A percentile compares a stretch with the other conserved stretches of the same genome.
These are phyloP conservation scores for Ramalina intermedia DNA, from an alignment of 495 filamentous ascomycete genomes.

Conservation along the genomic window DNA sequence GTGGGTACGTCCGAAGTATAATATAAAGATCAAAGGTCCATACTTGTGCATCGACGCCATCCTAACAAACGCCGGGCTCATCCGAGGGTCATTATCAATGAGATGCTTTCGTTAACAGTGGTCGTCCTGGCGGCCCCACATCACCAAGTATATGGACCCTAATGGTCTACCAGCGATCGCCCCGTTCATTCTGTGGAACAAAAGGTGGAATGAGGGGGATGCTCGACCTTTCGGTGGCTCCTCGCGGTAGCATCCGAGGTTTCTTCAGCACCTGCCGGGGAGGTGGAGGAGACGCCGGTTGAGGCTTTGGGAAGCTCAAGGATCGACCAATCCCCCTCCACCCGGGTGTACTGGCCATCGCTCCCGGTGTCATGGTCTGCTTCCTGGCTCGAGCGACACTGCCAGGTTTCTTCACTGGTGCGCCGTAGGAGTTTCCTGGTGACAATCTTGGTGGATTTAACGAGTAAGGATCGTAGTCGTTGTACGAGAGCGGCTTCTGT, in stretches of 20 bases:
- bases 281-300: neutral
- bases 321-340: slow-evolving; percentile 8
- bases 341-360: neutral
- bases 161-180: neutral
- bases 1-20: too few species aligned
- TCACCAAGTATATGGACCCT: too few species aligned
- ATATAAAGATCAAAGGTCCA: too few species aligned
- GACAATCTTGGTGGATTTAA: slow-evolving; percentile 11
- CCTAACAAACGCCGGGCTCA: too few species aligned
- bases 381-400: slow-evolving; percentile 13
- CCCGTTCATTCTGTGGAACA: neutral
- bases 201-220: slow-evolving; percentile 9
- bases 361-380: neutral
- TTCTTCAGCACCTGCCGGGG: slow-evolving; percentile 12
- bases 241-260: slow-evolving; percentile 13
- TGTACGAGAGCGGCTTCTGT: slow-evolving; percentile 6
- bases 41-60: too few species aligned
- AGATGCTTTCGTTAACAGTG: too few species aligned
- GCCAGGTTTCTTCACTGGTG: slow-evolving; percentile 5
- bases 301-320: slow-evolving; percentile 8
- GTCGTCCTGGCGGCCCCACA: too few species aligned
- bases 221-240: slow-evolving; percentile 12
- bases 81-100: too few species aligned
- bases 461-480: slow-evolving; percentile 16
- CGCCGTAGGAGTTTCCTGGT: slow-evolving; percentile 8